phyloP scores from a whole-genome alignment of 805 yeast species.

The Saccharomycopsis sp. region DNA sequence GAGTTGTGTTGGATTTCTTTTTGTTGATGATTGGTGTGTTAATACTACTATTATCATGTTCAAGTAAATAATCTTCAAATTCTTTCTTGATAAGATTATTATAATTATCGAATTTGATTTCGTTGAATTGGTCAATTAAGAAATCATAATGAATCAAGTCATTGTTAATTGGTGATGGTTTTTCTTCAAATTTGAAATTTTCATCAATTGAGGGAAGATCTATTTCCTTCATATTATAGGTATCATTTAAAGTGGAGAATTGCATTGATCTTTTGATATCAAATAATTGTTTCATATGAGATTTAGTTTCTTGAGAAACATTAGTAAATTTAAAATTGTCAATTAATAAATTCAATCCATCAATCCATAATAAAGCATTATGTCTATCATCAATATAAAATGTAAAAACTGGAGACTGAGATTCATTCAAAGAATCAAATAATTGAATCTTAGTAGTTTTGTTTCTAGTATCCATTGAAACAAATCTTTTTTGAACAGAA shows the following conservation, averaged over 20 bases:
- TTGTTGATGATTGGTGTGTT: too few relatives aligned
- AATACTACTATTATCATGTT: neutral
- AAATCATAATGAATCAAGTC: neutral
- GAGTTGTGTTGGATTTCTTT: too few relatives aligned
- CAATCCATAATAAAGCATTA: slow-evolving; percentile 8
- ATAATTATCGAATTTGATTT: neutral
- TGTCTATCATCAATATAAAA: slow-evolving; percentile 9
- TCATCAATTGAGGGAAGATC: neutral
- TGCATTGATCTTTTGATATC: slow-evolving; percentile 11
- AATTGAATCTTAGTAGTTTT: slow-evolving; percentile 4
- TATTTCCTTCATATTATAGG: neutral
- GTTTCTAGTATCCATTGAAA: slow-evolving; percentile 1
- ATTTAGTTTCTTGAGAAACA: slow-evolving; percentile 5
- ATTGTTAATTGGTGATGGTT: too few relatives aligned
- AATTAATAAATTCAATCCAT: slow-evolving; percentile 4
- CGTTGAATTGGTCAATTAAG: slow-evolving; percentile 4
- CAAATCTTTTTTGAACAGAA: neutral
- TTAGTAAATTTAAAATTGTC: slow-evolving; percentile 5
- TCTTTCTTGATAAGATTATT: neutral
- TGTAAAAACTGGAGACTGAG: neutral
- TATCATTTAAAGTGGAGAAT: slow-evolving; percentile 6
- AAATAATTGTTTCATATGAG: slow-evolving; percentile 13
- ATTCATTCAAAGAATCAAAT: neutral
- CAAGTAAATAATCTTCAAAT: neutral
- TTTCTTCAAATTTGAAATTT: neutral